Conservation (phyloP, 305 asterid species). For the Fraxinus sp. region DNA sequence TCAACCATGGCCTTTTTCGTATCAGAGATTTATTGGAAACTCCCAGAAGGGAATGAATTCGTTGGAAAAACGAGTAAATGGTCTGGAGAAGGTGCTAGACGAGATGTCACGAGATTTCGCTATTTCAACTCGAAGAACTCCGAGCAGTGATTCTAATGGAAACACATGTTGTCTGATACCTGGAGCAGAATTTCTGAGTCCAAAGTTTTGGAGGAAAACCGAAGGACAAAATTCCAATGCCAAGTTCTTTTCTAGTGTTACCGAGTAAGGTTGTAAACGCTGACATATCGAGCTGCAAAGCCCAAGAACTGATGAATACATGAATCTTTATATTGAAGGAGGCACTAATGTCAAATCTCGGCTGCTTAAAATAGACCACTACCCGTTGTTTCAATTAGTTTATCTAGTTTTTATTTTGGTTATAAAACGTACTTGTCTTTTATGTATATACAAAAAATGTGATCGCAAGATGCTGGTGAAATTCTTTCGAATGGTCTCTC, state of each 20-base stretch:
- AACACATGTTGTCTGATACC: slow-evolving; percentile 60
- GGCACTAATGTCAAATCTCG: slow-evolving; percentile 13
- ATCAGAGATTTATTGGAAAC: slow-evolving; percentile 75
- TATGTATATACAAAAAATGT: slow-evolving; percentile 14
- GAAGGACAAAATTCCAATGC: slow-evolving; percentile 41
- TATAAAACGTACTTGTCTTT: background rate
- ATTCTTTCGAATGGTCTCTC: no score
- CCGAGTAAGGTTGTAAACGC: slow-evolving; percentile 15
- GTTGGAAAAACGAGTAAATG: slow-evolving; percentile 75
- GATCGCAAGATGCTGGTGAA: background rate
- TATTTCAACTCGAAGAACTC: slow-evolving; percentile 34
- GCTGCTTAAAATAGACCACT: slow-evolving; percentile 3
- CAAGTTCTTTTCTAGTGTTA: slow-evolving; percentile 23
- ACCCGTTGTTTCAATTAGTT: background rate
- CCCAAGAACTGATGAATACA: slow-evolving; percentile 27
- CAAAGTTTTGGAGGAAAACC: slow-evolving; percentile 65
- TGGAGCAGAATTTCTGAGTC: slow-evolving; percentile 65
- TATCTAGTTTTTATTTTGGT: background rate
- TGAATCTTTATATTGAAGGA: background rate
- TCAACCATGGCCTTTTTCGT: background rate
- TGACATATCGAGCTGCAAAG: slow-evolving; percentile 22
- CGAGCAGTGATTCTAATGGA: slow-evolving; percentile 31
- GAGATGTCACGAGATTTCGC: slow-evolving; percentile 70
- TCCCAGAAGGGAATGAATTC: slow-evolving; percentile 77
- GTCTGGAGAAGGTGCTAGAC: slow-evolving; percentile 74